Percentiles rank a stretch among this genome's conserved stretches.
phyloP scores from a whole-genome alignment of 2,329 filamentous ascomycete genomes.

The Atkinsonella texensis region DNA sequence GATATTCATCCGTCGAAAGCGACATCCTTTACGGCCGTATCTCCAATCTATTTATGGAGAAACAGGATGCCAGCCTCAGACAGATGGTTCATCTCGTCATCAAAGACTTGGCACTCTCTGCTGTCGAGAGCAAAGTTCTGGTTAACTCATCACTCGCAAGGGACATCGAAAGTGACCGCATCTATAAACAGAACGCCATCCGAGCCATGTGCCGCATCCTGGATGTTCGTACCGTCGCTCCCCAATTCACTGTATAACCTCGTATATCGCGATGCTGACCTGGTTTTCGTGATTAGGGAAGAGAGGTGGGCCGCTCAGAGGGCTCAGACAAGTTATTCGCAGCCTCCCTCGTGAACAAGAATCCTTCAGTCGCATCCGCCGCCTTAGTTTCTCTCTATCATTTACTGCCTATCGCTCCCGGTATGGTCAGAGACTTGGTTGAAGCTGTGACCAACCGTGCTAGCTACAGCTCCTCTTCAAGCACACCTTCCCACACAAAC shows the following conservation, averaged over 20 bases:
- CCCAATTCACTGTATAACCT: background rate
- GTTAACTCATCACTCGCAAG: slow-evolving; percentile 99
- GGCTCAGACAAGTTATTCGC: no score
- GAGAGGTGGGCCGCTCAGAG: no score
- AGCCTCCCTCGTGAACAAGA: slow-evolving; percentile 84
- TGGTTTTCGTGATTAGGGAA: background rate
- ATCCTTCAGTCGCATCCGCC: slow-evolving; percentile 90
- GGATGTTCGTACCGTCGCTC: slow-evolving; percentile 49
- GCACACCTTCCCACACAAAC: slow-evolving; percentile 64
- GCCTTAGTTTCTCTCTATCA: slow-evolving; percentile 96
- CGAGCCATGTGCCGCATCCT: slow-evolving; percentile 93
- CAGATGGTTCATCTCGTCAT: slow-evolving; percentile 98
- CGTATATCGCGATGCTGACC: background rate
- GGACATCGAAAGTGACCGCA: slow-evolving; percentile 88
- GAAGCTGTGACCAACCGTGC: background rate
- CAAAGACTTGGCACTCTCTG: slow-evolving; percentile 91
- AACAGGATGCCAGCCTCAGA: slow-evolving; percentile 79
- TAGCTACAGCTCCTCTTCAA: slow-evolving; percentile 45
- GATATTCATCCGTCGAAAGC: slow-evolving; percentile 93
- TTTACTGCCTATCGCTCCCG: slow-evolving; percentile 86
- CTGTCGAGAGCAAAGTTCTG: slow-evolving; percentile 99
- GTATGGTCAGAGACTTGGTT: slow-evolving; percentile 84
- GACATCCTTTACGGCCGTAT: slow-evolving; percentile 98
- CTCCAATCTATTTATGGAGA: slow-evolving; percentile 99
- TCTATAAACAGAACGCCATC: slow-evolving; percentile 93